Evolutionary conservation across 192 early-diverging fungal species (phyloP).

Genomic region (Podila horticola): DNA sequence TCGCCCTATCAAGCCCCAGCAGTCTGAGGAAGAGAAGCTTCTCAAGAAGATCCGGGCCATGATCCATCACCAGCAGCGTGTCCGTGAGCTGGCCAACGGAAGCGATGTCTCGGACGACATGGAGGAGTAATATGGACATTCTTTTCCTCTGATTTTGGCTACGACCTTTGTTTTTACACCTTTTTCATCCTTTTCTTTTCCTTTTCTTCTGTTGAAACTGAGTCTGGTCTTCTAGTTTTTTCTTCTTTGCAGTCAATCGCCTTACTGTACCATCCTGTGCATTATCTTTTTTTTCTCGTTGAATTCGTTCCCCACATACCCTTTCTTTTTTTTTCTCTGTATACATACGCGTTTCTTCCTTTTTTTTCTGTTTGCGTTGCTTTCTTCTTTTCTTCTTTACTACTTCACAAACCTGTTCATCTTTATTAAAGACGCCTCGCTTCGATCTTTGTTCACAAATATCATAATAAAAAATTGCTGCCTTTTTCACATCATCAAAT

Average conservation of each 20-base stretch:
- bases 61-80: conserved; percentile 34
- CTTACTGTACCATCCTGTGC: too few species aligned
- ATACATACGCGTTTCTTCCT: background rate
- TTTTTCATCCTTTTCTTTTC: background rate
- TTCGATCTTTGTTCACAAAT: too few species aligned
- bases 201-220: too few species aligned
- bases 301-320: background rate
- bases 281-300: too few species aligned
- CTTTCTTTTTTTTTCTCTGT: conserved; percentile 12
- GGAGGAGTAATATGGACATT: conserved; percentile 13
- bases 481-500: too few species aligned
- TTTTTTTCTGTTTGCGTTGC: background rate
- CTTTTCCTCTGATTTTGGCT: background rate
- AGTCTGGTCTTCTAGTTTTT: background rate
- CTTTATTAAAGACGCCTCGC: too few species aligned
- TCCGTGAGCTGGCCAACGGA: background rate
- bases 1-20: conserved; percentile 32
- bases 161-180: too few species aligned
- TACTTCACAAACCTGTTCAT: background rate
- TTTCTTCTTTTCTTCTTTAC: background rate
- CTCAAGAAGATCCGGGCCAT: conserved; percentile 28
- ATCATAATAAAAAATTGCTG: too few species aligned
- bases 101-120: conserved; percentile 24
- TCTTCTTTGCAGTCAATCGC: background rate
- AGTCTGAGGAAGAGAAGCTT: conserved; percentile 11